These are phyloP conservation scores for Suaeda aralocaspica DNA, from an alignment of 148 eudicot genomes.

Conservation along the genomic window DNA sequence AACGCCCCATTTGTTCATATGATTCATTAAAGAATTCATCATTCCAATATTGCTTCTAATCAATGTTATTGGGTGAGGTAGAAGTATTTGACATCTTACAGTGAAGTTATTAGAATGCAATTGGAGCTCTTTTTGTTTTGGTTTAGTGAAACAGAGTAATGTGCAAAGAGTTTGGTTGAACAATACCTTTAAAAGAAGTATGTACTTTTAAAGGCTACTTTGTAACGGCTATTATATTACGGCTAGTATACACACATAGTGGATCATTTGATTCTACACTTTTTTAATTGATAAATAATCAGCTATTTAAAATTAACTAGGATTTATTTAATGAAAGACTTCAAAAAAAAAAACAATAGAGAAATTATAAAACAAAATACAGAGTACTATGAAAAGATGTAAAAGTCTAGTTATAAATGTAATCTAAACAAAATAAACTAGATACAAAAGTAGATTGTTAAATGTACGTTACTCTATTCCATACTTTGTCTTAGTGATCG, in stretches of 20 bases:
- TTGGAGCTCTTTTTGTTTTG: background rate
- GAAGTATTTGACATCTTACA: constrained; percentile 3
- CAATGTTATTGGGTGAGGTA: background rate
- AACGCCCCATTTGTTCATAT: constrained; percentile 11
- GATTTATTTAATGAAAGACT: background rate
- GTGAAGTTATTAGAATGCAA: background rate
- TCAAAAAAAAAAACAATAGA: background rate
- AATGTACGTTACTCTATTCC: background rate
- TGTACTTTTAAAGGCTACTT: background rate
- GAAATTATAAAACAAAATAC: background rate
- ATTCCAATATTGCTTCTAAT: background rate
- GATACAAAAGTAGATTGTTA: background rate
- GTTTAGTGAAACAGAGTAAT: background rate
- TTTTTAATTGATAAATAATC: background rate
- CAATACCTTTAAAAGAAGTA: too few relatives aligned
- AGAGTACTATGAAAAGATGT: background rate
- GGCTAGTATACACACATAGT: background rate
- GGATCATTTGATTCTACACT: background rate
- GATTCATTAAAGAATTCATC: constrained; percentile 7
- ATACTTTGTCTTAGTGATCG: constrained; percentile 5
- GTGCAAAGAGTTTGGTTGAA: background rate
- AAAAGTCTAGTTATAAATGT: background rate
- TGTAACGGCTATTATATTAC: background rate
- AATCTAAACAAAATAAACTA: background rate
- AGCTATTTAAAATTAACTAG: background rate